Evolutionary conservation across 2,329 filamentous ascomycete species (phyloP).

Genomic region (Pseudovirgaria hyperparasitica): DNA sequence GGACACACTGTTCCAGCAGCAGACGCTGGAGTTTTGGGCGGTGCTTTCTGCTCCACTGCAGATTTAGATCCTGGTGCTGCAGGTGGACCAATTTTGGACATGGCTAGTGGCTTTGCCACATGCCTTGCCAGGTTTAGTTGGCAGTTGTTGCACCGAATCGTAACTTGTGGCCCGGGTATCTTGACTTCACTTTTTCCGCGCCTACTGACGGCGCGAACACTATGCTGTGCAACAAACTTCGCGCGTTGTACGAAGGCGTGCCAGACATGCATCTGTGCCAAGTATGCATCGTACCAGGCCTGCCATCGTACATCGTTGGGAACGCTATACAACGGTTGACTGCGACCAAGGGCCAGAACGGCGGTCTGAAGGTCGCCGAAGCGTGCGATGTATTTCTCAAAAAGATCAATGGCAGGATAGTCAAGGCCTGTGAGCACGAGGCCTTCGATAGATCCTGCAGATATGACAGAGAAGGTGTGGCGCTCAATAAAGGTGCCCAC

Average conservation of each 20-base stretch:
- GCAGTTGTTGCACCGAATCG: conserved; percentile 67
- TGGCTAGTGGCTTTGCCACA: conserved; percentile 3
- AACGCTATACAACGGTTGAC: conserved; percentile 61
- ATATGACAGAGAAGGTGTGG: conserved; percentile 47
- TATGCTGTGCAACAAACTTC: conserved; percentile 67
- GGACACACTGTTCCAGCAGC: conserved; percentile 43
- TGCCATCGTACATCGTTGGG: conserved; percentile 64
- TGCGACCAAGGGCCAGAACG: conserved; percentile 60
- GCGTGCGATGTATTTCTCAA: conserved; percentile 62
- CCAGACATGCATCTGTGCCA: conserved; percentile 59
- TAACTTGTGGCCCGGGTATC: conserved; percentile 52
- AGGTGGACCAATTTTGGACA: not conserved
- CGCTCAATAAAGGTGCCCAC: conserved; percentile 30
- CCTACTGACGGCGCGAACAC: conserved; percentile 50
- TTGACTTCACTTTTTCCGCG: conserved; percentile 51
- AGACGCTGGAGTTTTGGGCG: conserved; percentile 15
- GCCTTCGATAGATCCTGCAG: conserved; percentile 61
- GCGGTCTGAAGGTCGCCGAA: conserved; percentile 71
- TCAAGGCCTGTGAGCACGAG: conserved; percentile 68
- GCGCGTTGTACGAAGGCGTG: conserved; percentile 60
- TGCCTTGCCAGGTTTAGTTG: conserved; percentile 37
- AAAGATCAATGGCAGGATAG: conserved; percentile 58
- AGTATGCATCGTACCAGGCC: conserved; percentile 65
- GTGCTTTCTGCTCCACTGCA: not conserved
- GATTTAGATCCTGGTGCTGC: not conserved